These are phyloP conservation scores for Phaffia rhodozyma DNA, from an alignment of 1,284 basidiomycete species.

Conservation along the genomic window DNA sequence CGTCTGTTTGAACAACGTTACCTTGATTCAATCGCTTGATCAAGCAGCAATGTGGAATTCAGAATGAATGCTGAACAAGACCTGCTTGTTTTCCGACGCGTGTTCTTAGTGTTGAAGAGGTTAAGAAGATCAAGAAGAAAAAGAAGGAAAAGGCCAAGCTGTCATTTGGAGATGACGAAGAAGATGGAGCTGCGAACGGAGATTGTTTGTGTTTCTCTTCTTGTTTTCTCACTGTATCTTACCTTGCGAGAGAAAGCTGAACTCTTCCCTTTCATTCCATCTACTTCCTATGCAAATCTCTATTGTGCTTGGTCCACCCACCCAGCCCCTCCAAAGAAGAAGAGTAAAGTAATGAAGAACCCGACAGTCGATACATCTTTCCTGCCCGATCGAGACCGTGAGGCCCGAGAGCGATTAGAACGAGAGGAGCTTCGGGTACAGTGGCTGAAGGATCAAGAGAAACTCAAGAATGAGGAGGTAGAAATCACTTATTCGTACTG, in stretches of 20 bases:
- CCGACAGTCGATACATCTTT: constrained; percentile 96
- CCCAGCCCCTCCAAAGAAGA: constrained; percentile 41
- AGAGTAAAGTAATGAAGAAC: constrained; percentile 78
- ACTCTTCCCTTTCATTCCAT: background rate
- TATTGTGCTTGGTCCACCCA: background rate
- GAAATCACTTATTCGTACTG: constrained; percentile 93
- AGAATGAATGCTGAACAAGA: background rate
- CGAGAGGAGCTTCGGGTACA: constrained; percentile 79
- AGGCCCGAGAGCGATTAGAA: constrained; percentile 77
- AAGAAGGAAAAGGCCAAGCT: constrained; percentile 83
- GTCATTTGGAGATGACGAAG: constrained; percentile 81
- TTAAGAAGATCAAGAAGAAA: constrained; percentile 56
- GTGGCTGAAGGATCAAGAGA: constrained; percentile 81
- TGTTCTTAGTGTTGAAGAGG: constrained; percentile 9
- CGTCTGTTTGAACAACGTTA: background rate
- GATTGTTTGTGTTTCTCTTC: constrained; percentile 17
- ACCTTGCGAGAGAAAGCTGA: background rate
- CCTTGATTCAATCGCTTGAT: background rate
- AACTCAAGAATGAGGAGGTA: constrained; percentile 75
- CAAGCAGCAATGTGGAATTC: too few species aligned
- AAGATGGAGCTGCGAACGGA: constrained; percentile 32
- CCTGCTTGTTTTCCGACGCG: constrained; percentile 16
- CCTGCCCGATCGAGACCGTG: constrained; percentile 88
- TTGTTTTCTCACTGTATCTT: background rate
- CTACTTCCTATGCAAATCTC: constrained; percentile 4